Evolutionary conservation across 495 filamentous ascomycete genomes (phyloP), one percentile per base, ranked within the genome.

Genomic region (Xanthoparmelia taractica): DNA sequence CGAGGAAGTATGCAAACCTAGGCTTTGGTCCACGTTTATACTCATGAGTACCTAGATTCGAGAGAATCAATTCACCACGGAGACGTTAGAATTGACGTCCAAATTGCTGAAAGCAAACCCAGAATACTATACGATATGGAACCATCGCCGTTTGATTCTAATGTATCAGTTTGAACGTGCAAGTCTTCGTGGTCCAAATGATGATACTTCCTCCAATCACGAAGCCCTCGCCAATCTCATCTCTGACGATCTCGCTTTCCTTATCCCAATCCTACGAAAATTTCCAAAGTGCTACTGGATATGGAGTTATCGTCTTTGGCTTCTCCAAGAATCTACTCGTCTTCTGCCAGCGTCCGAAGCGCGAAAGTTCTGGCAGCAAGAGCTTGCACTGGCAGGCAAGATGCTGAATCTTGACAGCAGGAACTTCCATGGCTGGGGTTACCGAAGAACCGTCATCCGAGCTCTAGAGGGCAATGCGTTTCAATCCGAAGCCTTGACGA

Each of bases 261-360:
- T 92, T 43, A 80, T 97, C 43, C 90, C 90, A 4, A 80, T 99
- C 17, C 84, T 97, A 43, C 79, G 84, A 40, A 83, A 90, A 65
- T 91, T 83, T 68, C 95, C 94, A 31, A 99, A 99, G 76, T 97
- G 94, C 78, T 99, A 99, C 78, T 97, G 94, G 92, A 90, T 99
- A 50, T 99, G 94, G 94, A 96, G 95, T 73, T 90, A 97, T 75
- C 87, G 94, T n/a, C 74, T 85, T 17, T 97, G 95, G 94, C 76
- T 92, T 1, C 77, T 99, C 23, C 76, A 86, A 55, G 83, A 90
- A 72, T 84, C 85, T 52, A 87, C 86, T 48, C 72, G 75, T 15
- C 78, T 85, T 40, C 78, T 96, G 11, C 80, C 83, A 15, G 55
- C 71, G 6, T 17, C 74, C 0, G 67, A 76, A n/a, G 80, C 88